A percentile compares a stretch with the other conserved stretches of the same genome.
Conservation (phyloP, 208 protist genomes). For the Acanthamoeba polyphaga region DNA sequence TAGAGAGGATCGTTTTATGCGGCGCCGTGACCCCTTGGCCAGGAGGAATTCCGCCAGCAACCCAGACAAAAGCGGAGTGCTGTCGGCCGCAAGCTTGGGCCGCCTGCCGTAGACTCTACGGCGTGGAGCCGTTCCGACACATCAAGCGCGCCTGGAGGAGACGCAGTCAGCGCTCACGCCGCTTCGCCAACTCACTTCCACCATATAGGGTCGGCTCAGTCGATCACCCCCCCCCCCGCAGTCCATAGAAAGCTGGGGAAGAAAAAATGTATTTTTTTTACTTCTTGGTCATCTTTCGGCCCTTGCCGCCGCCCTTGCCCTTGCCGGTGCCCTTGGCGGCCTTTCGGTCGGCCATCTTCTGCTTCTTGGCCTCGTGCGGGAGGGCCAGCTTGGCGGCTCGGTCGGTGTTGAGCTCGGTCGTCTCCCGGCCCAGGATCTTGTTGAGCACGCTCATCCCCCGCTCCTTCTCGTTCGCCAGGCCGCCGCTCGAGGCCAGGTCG, state of each 20-base stretch:
- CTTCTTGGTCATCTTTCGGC: slow-evolving; percentile 6
- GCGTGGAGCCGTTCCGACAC: too few species aligned
- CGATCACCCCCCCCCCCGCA: too few species aligned
- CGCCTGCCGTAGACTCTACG: too few species aligned
- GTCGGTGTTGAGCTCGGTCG: slow-evolving; percentile 14
- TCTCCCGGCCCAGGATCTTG: slow-evolving; percentile 72
- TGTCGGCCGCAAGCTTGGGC: too few species aligned
- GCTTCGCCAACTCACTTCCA: too few species aligned
- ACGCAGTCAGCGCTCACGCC: too few species aligned
- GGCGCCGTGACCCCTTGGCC: not conserved
- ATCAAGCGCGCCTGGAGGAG: too few species aligned
- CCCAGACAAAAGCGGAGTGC: not conserved
- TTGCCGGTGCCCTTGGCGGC: not conserved
- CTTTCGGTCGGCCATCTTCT: slow-evolving; percentile 48
- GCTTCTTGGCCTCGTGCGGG: slow-evolving; percentile 18
- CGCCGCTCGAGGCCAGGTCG: slow-evolving; percentile 16
- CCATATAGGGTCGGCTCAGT: too few species aligned
- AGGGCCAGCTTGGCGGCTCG: slow-evolving; percentile 57
- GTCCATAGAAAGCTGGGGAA: too few species aligned
- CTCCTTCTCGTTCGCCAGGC: slow-evolving; percentile 40
- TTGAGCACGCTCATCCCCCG: slow-evolving; percentile 18
- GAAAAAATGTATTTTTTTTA: too few species aligned
- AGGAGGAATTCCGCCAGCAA: slow-evolving; percentile 1
- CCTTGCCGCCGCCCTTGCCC: slow-evolving; percentile 49
- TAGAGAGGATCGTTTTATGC: not conserved